Base-by-base conservation (phyloP, 78 protist genomes). In the Dictyostelium firmibasis region DNA sequence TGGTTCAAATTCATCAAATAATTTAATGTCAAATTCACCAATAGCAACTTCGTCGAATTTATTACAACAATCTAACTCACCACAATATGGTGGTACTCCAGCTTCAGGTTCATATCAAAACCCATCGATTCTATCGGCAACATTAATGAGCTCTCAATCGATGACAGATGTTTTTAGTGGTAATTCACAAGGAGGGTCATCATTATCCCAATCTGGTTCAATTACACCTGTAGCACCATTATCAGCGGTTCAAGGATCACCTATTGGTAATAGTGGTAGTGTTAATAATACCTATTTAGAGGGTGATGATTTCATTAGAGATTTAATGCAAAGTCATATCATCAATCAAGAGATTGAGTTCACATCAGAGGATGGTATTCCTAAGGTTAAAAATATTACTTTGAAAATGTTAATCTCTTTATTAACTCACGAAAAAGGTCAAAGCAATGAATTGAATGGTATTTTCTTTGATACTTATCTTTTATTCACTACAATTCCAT, bases 261-360 rank as follows among this genome's bases (percentile, higher is more conserved):
- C 77, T 62, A 83, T 36, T 75, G 81, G 60, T 23, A 50, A 83
- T 60, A 35, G 62, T 60, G 72, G 62, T 79, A 38, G 36, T 41
- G 33, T 77, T n/a, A 77, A n/a, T 77, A 47, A 67, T 5, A 23
- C 14, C 25, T 41, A 62, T 44, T 27, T 81, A 7, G 94, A 89
- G 1, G 94, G 94, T 35, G 94, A 89, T 81, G 94, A 89, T 31
- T 89, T 89, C 50, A 89, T 89, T 25, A 53, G 94, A 38, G 94
- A 89, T 31, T 36, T 89, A 27, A 89, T 89, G 94, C n/a, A 85
- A 27, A 89, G 83, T 50, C 81, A 81, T 14, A 75, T 89, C 4
- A 36, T 67, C 7, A 89, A 81, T 47, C 70, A 35, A 29, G 94
- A 89, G 20, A 69, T 89, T 64, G 94, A 89, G 70, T 89, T 89